phyloP scores from a whole-genome alignment of 2,329 filamentous ascomycete genomes.

The Zasmidium citrigriseum region DNA sequence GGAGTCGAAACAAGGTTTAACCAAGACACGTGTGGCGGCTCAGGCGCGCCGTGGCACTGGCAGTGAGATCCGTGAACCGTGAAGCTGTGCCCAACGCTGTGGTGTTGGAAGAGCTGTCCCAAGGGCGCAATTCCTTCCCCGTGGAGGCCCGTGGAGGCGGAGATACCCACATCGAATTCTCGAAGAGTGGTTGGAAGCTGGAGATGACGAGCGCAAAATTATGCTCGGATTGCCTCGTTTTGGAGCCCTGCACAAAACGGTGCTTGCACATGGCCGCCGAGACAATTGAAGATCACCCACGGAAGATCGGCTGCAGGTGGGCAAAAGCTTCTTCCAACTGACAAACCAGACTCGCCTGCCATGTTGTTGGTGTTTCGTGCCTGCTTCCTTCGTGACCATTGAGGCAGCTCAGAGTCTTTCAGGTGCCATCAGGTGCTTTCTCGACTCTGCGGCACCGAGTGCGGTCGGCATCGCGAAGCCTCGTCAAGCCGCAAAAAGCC shows the following conservation, averaged over 20 bases:
- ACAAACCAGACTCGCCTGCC: background rate
- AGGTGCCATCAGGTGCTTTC: background rate
- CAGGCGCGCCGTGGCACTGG: background rate
- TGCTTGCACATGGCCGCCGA: background rate
- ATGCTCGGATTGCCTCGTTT: background rate
- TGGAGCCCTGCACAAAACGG: background rate
- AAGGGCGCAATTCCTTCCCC: background rate
- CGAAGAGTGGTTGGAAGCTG: no score
- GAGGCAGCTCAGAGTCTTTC: background rate
- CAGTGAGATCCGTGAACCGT: no score
- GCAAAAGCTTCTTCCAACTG: background rate
- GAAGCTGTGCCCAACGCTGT: background rate
- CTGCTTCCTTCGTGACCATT: background rate
- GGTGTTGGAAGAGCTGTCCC: background rate
- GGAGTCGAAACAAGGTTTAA: slow-evolving; percentile 3
- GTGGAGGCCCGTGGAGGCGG: background rate
- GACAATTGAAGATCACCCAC: background rate
- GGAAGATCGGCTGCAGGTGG: background rate
- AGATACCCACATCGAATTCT: background rate
- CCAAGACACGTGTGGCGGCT: background rate
- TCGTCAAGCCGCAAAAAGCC: background rate
- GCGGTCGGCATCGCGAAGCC: background rate
- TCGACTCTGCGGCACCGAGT: background rate
- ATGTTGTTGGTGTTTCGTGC: background rate
- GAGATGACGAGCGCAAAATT: background rate